Base-by-base conservation (phyloP, 257 asterid genomes). In the Nicotiana knightiana region DNA sequence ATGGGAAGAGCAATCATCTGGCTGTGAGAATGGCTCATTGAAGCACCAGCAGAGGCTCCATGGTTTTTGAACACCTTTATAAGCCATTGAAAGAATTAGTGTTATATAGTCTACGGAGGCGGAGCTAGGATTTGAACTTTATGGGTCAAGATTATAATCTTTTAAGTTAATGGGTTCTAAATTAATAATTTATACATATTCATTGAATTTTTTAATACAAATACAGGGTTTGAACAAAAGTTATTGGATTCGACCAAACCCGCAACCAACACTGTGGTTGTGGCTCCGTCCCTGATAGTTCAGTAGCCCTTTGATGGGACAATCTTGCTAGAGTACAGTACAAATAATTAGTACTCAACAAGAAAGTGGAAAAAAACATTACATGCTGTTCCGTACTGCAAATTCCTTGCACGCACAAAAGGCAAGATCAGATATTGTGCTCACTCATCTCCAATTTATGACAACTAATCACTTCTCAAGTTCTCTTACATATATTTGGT, bases 1-100 rank as follows among this genome's bases (percentile, higher is more conserved):
- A 96, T 73, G 0, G 99, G 98, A 51, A 96, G 98, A 68, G 93
- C 97, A 89, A 96, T 85, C 51, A 96, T 92, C 85, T 96, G 98
- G 83, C 99, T 94, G 85, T 94, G 99, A 33, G 99, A 91, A 87
- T 96, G 99, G 86, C 97, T 96, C 97, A 94, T 86, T 8, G 98
- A 94, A 5, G 98, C 99, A 68, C 99, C 99, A 1, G 99, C 99
- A 4, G 99, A 92, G 39, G 97, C 97, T n/a, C 99, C 99, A 57
- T 96, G 97, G 80, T 96, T 96, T 73, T 96, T 96, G 90, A 96
- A 96, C 16, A 93, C 96, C 99, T 96, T 63, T 63, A 53, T 32
- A 73, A 73, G 43, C 8, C 79, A 73, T 33, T 24, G 61, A 48
- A 33, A 48, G 8, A 3, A 48, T 48, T 33, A 73, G 51, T 48